Base-by-base conservation (phyloP, 2,329 filamentous ascomycete genomes). In the Microdochium nivale region DNA sequence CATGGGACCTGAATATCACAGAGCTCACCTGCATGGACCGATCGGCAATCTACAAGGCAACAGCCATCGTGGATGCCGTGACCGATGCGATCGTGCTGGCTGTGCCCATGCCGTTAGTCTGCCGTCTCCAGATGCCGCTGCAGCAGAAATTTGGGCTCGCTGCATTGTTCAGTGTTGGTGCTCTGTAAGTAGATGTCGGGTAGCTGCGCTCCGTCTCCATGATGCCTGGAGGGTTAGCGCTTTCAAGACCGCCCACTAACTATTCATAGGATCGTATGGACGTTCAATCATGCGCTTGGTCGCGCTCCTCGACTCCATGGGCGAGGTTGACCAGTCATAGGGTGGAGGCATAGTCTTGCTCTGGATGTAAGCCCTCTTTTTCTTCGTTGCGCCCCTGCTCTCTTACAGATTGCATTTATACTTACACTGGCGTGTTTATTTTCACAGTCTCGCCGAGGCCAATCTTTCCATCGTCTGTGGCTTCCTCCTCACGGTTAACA, bases 301-400 rank as follows among this genome's bases (percentile, higher is more conserved):
- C 46, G 48, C 25, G 10, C 51, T 55, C 10, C 25, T 55, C 10
- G 27, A 33, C 33, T 49, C 37, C 19, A 49, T 55, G 49, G 35
- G 35, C 1, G 33, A 49, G 43, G 33, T 33, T 2, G 54, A 55
- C 30, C 47, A 51, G 23, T 27, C 52, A 1, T 55, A 52, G 54
- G 49, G 47, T 25, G 47, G 46, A 7, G 54, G 48, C n/a, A 21
- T 40, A 2, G 52, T 49, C 14, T 47, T 51, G 23, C 43, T 55
- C 7, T 55, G 54, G 54, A 51, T 55, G 49, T 54, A 48, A 32
- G 50, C 32, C n/a, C n/a, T n/a, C n/a, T n/a, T n/a, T n/a, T n/a
- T n/a, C n/a, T n/a, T n/a, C n/a, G n/a, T n/a, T n/a, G n/a, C n/a
- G n/a, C n/a, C n/a, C n/a, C n/a, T n/a, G n/a, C n/a, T n/a, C n/a